Conservation (phyloP, 345 rosid genomes). For the Aethionema arabicum region DNA sequence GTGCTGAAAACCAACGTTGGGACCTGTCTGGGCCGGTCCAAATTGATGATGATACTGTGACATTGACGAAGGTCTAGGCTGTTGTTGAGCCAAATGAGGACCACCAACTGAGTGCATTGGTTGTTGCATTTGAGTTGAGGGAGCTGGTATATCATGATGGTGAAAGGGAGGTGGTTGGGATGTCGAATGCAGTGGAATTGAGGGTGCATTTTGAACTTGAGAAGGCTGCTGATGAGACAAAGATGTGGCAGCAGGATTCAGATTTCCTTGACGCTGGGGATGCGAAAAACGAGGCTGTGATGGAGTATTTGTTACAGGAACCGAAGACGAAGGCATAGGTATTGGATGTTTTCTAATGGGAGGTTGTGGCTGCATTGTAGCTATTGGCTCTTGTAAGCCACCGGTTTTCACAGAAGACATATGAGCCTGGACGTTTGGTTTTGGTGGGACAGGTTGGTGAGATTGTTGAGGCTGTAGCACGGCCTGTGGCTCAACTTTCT, state of each 20-base stretch:
- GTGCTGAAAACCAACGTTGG: constrained; percentile 66
- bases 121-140: constrained; percentile 71
- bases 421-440: constrained; percentile 51
- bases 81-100: constrained; percentile 62
- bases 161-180: constrained; percentile 58
- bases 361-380: constrained; percentile 48
- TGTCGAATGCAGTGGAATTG: constrained; percentile 54
- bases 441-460: constrained; percentile 51
- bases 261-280: constrained; percentile 65
- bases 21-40: constrained; percentile 58
- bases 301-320: constrained; percentile 52
- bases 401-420: constrained; percentile 47
- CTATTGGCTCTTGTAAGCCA: constrained; percentile 54
- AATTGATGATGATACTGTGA: constrained; percentile 65
- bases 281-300: constrained; percentile 62
- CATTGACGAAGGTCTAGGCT: constrained; percentile 50
- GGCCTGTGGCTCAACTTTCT: constrained; percentile 56
- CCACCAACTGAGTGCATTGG: constrained; percentile 54
- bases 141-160: constrained; percentile 54
- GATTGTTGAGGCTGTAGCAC: constrained; percentile 60
- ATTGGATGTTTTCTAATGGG: constrained; percentile 57
- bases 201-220: constrained; percentile 50
- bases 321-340: constrained; percentile 47
- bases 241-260: constrained; percentile 48
- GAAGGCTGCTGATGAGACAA: constrained; percentile 58